phyloP scores from a whole-genome alignment of 352 stramenopile genomes.

The Pythium aquatile region DNA sequence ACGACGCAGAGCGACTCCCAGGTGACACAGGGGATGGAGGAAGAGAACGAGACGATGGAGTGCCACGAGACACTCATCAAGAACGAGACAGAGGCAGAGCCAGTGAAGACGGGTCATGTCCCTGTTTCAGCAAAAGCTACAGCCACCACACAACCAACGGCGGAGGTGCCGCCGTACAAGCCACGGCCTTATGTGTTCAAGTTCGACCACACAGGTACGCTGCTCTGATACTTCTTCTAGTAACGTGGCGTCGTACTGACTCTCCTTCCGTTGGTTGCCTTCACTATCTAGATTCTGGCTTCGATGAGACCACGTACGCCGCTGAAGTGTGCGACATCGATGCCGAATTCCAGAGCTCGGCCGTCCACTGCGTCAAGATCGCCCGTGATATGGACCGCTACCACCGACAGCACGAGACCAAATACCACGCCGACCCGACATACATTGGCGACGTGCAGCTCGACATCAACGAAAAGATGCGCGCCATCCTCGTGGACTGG shows the following conservation, averaged over 20 bases:
- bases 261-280: background rate
- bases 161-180: conserved; percentile 28
- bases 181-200: conserved; percentile 55
- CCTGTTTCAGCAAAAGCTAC: background rate
- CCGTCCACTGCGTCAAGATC: conserved; percentile 47
- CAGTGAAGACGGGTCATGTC: background rate
- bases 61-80: conserved; percentile 22
- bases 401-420: conserved; percentile 68
- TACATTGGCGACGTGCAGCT: conserved; percentile 86
- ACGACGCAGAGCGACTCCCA: conserved; percentile 1
- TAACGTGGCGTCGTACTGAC: background rate
- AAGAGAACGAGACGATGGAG: conserved; percentile 12
- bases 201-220: conserved; percentile 46
- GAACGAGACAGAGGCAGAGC: conserved; percentile 8
- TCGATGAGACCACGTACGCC: conserved; percentile 59
- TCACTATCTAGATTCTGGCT: conserved; percentile 53
- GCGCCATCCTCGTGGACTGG: conserved; percentile 99
- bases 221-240: background rate
- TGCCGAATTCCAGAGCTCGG: conserved; percentile 18
- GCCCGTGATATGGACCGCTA: conserved; percentile 61
- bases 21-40: background rate
- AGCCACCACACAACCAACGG: conserved; percentile 4
- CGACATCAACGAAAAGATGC: conserved; percentile 99
- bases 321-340: conserved; percentile 63
- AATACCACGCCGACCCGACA: conserved; percentile 59